A percentile compares a stretch with the other conserved stretches of the same genome.
Conservation (phyloP, 2,329 filamentous ascomycete genomes). For the Paecilomyces dactylethromorphus region DNA sequence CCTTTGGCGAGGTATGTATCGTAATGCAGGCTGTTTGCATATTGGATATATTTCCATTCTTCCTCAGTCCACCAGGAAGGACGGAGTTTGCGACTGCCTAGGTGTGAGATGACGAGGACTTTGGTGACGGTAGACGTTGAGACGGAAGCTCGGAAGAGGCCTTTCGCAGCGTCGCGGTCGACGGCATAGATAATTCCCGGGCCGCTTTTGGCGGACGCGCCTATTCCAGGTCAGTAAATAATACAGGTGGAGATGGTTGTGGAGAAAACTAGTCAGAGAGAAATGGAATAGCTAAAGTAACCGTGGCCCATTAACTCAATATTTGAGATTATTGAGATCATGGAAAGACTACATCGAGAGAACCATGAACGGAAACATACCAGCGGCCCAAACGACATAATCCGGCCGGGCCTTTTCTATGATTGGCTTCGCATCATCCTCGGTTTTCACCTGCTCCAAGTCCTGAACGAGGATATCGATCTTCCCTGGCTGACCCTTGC, state of each 20-base stretch:
- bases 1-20: constrained; percentile 1
- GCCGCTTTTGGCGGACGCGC: neutral
- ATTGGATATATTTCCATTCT: constrained; percentile 2
- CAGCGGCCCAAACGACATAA: constrained; percentile 3
- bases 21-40: neutral
- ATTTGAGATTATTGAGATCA: neutral
- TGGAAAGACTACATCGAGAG: neutral
- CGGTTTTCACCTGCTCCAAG: neutral
- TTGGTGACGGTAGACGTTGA: neutral
- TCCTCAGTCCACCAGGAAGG: constrained; percentile 1
- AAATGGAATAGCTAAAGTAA: too few species aligned
- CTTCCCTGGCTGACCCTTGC: neutral
- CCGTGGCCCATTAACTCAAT: too few species aligned
- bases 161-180: constrained; percentile 2
- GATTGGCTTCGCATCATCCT: neutral
- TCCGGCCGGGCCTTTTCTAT: neutral
- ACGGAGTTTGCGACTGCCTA: neutral
- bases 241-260: neutral
- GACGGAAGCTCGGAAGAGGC: neutral
- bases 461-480: neutral
- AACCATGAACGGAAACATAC: neutral
- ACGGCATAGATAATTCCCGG: neutral
- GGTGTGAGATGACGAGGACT: neutral
- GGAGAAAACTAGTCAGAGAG: neutral
- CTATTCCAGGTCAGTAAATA: neutral